Conservation (phyloP, 176 grass and related monocot genomes). For the Oropetium thomaeum region DNA sequence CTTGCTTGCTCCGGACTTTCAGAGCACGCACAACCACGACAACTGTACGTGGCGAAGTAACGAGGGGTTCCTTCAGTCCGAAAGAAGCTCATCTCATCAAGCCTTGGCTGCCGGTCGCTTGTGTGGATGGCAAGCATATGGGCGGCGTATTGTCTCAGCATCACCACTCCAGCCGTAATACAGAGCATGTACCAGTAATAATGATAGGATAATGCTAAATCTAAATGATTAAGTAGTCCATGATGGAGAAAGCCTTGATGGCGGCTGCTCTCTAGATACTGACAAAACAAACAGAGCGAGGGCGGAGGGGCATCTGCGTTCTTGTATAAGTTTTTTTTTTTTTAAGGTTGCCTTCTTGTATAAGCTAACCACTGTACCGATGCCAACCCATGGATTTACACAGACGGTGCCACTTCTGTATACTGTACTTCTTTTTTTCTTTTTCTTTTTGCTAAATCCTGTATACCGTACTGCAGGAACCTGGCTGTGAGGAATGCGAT, state of each 20-base stretch:
- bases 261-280: background rate
- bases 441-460: too few relatives aligned
- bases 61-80: background rate
- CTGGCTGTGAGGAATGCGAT: too few relatives aligned
- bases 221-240: conserved; percentile 5
- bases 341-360: too few relatives aligned
- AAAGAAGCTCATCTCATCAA: too few relatives aligned
- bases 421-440: too few relatives aligned
- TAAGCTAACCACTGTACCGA: background rate
- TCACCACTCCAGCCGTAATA: too few relatives aligned
- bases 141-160: conserved; percentile 9
- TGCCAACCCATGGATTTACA: too few relatives aligned
- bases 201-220: background rate
- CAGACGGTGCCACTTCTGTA: too few relatives aligned
- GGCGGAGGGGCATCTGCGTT: background rate
- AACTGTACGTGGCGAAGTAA: background rate
- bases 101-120: background rate
- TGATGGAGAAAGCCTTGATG: background rate
- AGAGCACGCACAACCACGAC: background rate
- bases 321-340: too few relatives aligned
- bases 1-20: background rate
- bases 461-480: too few relatives aligned
- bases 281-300: background rate
- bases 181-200: too few relatives aligned
- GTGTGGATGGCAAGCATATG: background rate